A percentile compares a stretch with the other conserved stretches of the same genome.
phyloP scores from a whole-genome alignment of 176 grass and related monocot species.

The Dactylis glomerata region DNA sequence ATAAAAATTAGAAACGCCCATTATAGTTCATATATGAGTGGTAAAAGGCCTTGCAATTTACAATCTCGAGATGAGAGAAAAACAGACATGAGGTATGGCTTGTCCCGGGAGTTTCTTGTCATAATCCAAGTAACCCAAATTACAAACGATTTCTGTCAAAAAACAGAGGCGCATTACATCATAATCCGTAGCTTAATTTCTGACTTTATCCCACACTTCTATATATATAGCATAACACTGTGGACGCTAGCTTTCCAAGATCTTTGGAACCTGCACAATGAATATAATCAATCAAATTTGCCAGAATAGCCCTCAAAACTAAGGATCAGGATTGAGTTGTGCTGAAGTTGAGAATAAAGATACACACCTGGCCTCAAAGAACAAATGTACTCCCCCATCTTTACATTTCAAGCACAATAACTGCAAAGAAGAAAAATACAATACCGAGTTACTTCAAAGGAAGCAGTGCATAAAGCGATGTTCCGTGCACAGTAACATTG shows the following conservation, averaged over 20 bases:
- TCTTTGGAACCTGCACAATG: slow-evolving; percentile 35
- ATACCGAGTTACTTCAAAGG: not conserved
- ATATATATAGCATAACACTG: slow-evolving; percentile 13
- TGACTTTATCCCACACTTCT: slow-evolving; percentile 15
- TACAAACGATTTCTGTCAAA: slow-evolving; percentile 19
- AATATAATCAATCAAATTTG: slow-evolving; percentile 1
- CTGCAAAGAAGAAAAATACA: slow-evolving; percentile 37
- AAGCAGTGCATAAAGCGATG: slow-evolving; percentile 3
- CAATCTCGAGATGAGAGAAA: slow-evolving; percentile 1
- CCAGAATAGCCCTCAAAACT: not conserved
- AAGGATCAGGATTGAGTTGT: not conserved
- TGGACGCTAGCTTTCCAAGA: slow-evolving; percentile 21
- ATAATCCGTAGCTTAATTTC: slow-evolving; percentile 1
- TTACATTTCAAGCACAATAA: slow-evolving; percentile 85
- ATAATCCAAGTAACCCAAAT: slow-evolving; percentile 16
- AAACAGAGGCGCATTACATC: slow-evolving; percentile 27
- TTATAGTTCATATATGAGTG: not conserved
- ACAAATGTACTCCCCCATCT: slow-evolving; percentile 27
- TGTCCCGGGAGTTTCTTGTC: slow-evolving; percentile 18
- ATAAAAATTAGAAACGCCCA: not conserved
- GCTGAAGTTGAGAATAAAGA: not conserved
- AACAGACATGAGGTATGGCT: slow-evolving; percentile 5
- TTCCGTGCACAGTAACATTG: not conserved
- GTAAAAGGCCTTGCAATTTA: slow-evolving; percentile 24
- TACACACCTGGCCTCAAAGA: slow-evolving; percentile 39